phyloP scores from a whole-genome alignment of 306 rosid species.

The Aeschynomene evenia region DNA sequence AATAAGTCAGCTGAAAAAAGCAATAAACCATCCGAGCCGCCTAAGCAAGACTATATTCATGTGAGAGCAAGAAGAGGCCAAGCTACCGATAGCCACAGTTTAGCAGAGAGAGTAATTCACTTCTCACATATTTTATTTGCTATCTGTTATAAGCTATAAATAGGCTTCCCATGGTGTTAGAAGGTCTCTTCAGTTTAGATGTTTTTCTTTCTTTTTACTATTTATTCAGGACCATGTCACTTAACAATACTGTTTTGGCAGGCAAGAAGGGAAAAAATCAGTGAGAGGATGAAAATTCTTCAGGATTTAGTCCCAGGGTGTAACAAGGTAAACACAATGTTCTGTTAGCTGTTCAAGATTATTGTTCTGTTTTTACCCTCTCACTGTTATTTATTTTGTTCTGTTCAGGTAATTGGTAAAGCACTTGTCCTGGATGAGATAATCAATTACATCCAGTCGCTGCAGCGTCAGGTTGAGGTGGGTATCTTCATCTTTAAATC shows the following conservation, averaged over 20 bases:
- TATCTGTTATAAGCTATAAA: constrained; percentile 6
- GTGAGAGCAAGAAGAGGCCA: constrained; percentile 96
- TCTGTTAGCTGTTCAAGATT: constrained; percentile 16
- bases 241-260: constrained; percentile 39
- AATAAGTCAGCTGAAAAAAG: constrained; percentile 49
- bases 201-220: background rate
- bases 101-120: constrained; percentile 80
- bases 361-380: background rate
- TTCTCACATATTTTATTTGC: constrained; percentile 12
- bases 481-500: constrained; percentile 14
- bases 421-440: constrained; percentile 91
- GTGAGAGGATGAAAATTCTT: constrained; percentile 71
- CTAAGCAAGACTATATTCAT: constrained; percentile 84
- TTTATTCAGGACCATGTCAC: background rate
- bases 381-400: background rate
- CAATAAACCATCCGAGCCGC: constrained; percentile 57
- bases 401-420: constrained; percentile 75
- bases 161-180: background rate
- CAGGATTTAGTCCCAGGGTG: constrained; percentile 89
- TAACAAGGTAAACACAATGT: constrained; percentile 56
- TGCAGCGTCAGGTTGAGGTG: constrained; percentile 91
- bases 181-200: background rate
- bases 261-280: constrained; percentile 92
- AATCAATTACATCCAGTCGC: constrained; percentile 80
- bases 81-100: constrained; percentile 95